Evolutionary conservation across 192 early-diverging fungal genomes (phyloP).

Genomic region (Nowakowskiella sp.): DNA sequence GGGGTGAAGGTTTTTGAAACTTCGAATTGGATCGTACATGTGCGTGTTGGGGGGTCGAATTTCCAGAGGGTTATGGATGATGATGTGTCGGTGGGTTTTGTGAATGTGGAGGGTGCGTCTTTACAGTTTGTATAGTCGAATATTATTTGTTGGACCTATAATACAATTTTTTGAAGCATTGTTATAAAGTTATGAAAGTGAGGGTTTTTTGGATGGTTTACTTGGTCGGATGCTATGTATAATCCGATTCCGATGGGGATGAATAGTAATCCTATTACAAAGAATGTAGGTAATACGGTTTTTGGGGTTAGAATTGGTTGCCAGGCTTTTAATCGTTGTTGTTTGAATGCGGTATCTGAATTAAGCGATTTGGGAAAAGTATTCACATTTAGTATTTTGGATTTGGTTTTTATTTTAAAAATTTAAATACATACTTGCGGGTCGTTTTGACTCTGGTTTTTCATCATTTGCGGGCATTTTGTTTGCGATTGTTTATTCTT

Average conservation of each 20-base stretch:
- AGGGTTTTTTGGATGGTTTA: constrained; percentile 25
- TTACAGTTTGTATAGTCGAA: constrained; percentile 93
- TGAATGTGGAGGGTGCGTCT: constrained; percentile 5
- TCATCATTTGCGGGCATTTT: background rate
- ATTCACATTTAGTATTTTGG: background rate
- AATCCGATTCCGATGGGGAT: constrained; percentile 90
- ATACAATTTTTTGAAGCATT: background rate
- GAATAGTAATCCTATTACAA: constrained; percentile 89
- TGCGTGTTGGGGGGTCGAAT: constrained; percentile 33
- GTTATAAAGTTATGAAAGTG: background rate
- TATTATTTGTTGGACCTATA: constrained; percentile 69
- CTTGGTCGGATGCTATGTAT: constrained; percentile 75
- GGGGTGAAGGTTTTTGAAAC: constrained; percentile 54
- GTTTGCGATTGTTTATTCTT: too few species aligned
- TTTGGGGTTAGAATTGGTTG: constrained; percentile 98
- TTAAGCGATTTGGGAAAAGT: background rate
- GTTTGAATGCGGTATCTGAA: constrained; percentile 92
- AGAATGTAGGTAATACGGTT: constrained; percentile 92
- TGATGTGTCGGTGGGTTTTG: constrained; percentile 6
- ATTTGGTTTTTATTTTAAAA: too few species aligned
- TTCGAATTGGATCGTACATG: constrained; percentile 67
- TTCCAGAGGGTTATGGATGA: constrained; percentile 22
- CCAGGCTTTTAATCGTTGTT: constrained; percentile 98
- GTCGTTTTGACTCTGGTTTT: constrained; percentile 7
- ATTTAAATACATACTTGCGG: constrained; percentile 1